Evolutionary conservation across 2,329 filamentous ascomycete species (phyloP).

Genomic region (Pseudogymnoascus sp.): DNA sequence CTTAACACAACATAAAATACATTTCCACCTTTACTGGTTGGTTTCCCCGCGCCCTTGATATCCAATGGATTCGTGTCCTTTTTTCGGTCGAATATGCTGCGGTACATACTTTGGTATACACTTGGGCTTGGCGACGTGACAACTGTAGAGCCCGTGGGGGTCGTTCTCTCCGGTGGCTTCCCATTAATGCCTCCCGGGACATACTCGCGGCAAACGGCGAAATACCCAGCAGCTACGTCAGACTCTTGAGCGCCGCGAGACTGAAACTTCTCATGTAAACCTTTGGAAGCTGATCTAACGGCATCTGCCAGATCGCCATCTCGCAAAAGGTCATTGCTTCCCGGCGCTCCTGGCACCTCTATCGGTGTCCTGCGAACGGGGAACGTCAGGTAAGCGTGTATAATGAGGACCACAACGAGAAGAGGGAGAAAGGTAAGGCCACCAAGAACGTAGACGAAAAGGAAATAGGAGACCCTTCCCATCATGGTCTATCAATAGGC

Average conservation of each 20-base stretch:
- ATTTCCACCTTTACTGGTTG: slow-evolving; percentile 60
- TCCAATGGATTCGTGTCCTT: slow-evolving; percentile 32
- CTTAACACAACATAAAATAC: slow-evolving; percentile 88
- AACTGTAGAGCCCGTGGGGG: slow-evolving; percentile 65
- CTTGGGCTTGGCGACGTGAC: slow-evolving; percentile 77
- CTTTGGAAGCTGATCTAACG: slow-evolving; percentile 53
- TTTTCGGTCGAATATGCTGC: slow-evolving; percentile 86
- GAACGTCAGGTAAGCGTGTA: slow-evolving; percentile 61
- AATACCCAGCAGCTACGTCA: slow-evolving; percentile 83
- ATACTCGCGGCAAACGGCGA: slow-evolving; percentile 90
- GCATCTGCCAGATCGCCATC: slow-evolving; percentile 56
- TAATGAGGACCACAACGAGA: slow-evolving; percentile 35
- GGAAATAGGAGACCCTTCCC: slow-evolving; percentile 6
- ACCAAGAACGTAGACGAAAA: slow-evolving; percentile 4
- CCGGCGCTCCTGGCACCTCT: slow-evolving; percentile 29
- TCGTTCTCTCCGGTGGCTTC: slow-evolving; percentile 80
- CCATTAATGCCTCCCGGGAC: slow-evolving; percentile 86
- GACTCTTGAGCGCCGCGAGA: slow-evolving; percentile 49
- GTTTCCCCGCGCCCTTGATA: slow-evolving; percentile 25
- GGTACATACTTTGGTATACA: slow-evolving; percentile 97
- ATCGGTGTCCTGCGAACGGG: slow-evolving; percentile 38
- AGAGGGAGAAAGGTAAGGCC: slow-evolving; percentile 1
- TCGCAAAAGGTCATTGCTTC: slow-evolving; percentile 40
- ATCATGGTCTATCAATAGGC: slow-evolving; percentile 7
- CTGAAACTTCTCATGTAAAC: slow-evolving; percentile 52